Conservation (phyloP, 345 rosid genomes). For the Dimocarpus longan region DNA sequence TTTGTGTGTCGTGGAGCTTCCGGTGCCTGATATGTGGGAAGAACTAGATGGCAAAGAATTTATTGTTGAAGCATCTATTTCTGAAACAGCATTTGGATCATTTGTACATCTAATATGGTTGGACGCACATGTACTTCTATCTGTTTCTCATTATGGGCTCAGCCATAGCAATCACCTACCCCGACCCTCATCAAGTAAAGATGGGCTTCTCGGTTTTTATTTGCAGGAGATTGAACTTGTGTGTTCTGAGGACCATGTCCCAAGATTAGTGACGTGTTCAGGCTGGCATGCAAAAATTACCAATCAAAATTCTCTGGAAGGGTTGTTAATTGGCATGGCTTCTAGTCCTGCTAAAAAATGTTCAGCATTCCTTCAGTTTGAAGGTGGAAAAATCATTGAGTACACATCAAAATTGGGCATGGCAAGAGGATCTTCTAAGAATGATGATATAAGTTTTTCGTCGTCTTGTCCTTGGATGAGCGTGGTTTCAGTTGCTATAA, state of each 20-base stretch:
- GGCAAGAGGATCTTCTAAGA: constrained; percentile 40
- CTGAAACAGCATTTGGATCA: constrained; percentile 58
- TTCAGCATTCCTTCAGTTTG: constrained; percentile 83
- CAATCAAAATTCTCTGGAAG: constrained; percentile 48
- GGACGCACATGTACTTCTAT: constrained; percentile 68
- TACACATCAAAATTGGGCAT: constrained; percentile 55
- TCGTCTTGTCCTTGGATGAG: constrained; percentile 79
- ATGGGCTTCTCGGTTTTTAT: constrained; percentile 56
- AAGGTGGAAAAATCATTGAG: constrained; percentile 66
- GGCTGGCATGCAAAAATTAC: constrained; percentile 74
- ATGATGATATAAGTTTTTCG: constrained; percentile 45
- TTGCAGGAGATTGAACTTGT: constrained; percentile 70
- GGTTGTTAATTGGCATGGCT: constrained; percentile 55
- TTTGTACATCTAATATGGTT: constrained; percentile 75
- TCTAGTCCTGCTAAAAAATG: constrained; percentile 58
- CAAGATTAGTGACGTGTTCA: constrained; percentile 60
- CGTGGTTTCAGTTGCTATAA: constrained; percentile 49
- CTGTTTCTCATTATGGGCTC: constrained; percentile 62
- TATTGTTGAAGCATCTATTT: constrained; percentile 54
- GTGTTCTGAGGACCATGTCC: constrained; percentile 70
- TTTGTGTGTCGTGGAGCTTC: constrained; percentile 81
- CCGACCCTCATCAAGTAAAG: constrained; percentile 34
- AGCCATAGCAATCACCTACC: constrained; percentile 44
- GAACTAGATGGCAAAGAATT: constrained; percentile 78
- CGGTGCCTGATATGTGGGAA: constrained; percentile 66